Evolutionary conservation across 2,329 filamentous ascomycete genomes (phyloP), one percentile per base, ranked within the genome.

Genomic region (Alternaria arborescens): DNA sequence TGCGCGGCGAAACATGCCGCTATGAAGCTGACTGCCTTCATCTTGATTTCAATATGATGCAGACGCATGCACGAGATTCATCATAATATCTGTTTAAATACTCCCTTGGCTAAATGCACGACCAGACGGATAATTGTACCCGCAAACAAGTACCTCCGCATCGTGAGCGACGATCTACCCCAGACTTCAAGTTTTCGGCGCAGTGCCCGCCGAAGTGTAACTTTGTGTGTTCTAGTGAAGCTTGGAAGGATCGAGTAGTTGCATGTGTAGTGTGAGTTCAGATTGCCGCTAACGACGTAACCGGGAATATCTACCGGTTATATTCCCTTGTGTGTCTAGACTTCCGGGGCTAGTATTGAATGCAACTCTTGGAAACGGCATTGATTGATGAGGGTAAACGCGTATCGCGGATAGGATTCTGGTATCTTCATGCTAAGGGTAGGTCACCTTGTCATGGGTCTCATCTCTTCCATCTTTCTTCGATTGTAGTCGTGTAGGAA

Each of bases 91-190:
- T 14, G 16, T 22, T 51, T 50, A 50, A 38, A 50, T 43, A 11
- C 28, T 34, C 41, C 40, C 22, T 50, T 18, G 18, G 22, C 11
- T 11, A 20, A 20, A 12, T 30, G 38, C 28, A 56, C 46, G 46
- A 8, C 30, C n/a, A 4, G 16, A 50, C 20, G 41, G 44, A 30
- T 42, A 51, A 52, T 36, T 20, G 36, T 41, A 40, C 20, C 54
- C 44, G 30, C 54, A 28, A 34, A n/a, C 16, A 20, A 42, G n/a
- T 16, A 28, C n/a, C 38, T 56, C 54, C 54, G 54, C 54, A 43
- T 52, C 54, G 34, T 26, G 34, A 12, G n/a, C 16, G 20, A n/a
- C 38, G 26, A 57, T 57, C 38, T 52, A 50, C 40, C 38, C 30
- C 26, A 43, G 38, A 43, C 36, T 30, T 34, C 20, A 42, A 34